Evolutionary conservation across 805 yeast species (phyloP).

Genomic region (Komagataella ulmi): DNA sequence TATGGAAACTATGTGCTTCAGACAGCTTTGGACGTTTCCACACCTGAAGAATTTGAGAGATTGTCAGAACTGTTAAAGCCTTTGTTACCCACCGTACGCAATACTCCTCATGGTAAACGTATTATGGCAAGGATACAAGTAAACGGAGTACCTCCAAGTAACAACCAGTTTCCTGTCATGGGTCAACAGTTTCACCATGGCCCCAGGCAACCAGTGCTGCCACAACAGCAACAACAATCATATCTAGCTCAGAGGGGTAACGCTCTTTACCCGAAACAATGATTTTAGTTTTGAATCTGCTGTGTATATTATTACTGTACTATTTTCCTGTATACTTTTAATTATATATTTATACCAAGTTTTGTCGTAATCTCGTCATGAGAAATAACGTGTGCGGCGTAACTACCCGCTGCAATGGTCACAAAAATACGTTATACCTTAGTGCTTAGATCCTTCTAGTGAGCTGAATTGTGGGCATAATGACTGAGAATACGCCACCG

Average conservation of each 20-base stretch:
- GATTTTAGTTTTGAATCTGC: background rate
- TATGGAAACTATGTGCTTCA: conserved; percentile 49
- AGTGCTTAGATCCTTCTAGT: background rate
- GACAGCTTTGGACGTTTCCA: conserved; percentile 45
- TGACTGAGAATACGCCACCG: background rate
- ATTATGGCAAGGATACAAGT: conserved; percentile 50
- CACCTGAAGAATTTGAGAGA: conserved; percentile 33
- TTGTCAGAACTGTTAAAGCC: conserved; percentile 56
- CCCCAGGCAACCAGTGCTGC: background rate
- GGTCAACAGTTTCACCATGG: background rate
- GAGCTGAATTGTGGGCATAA: background rate
- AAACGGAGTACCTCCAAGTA: conserved; percentile 15
- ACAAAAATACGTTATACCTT: background rate
- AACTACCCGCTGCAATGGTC: background rate
- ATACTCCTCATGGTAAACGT: conserved; percentile 94
- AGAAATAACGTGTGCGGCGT: background rate
- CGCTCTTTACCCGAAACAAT: background rate
- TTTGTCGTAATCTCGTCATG: background rate
- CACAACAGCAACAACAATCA: background rate
- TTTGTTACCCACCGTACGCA: conserved; percentile 62
- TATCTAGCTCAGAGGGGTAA: background rate
- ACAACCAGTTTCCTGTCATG: background rate
- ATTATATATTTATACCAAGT: background rate
- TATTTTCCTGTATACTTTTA: background rate
- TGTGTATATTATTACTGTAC: background rate